A percentile compares a stretch with the other conserved stretches of the same genome.
Conservation (phyloP, 192 early-diverging fungal species). For the Pecoramyces ruminantium region DNA sequence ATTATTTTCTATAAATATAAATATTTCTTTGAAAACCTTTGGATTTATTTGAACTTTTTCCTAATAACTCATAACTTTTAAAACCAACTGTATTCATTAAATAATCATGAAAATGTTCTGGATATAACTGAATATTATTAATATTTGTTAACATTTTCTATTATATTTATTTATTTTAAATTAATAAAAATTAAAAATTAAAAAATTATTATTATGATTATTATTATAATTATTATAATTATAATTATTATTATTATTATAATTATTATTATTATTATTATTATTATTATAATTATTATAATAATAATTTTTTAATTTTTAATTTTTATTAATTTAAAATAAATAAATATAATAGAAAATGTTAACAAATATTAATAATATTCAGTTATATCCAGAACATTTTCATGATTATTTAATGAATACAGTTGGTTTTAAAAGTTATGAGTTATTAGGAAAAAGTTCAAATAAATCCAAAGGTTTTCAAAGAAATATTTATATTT, state of each 20-base stretch:
- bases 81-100: neutral
- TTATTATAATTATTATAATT: neutral
- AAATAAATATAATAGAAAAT: too few species aligned
- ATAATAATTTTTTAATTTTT: too few species aligned
- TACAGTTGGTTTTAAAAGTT: neutral
- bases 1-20: neutral
- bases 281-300: too few species aligned
- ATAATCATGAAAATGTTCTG: neutral
- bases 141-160: neutral
- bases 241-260: too few species aligned
- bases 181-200: too few species aligned
- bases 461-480: neutral
- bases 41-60: neutral
- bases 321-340: too few species aligned
- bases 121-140: neutral
- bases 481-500: neutral
- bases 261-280: too few species aligned
- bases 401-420: neutral
- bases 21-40: neutral
- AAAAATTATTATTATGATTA: neutral
- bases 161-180: too few species aligned
- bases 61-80: neutral
- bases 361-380: neutral
- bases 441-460: neutral
- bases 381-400: neutral